A percentile compares a stretch with the other conserved stretches of the same genome.
These are phyloP conservation scores for Pythium aquatile DNA, from an alignment of 352 stramenopile species.

Conservation along the genomic window DNA sequence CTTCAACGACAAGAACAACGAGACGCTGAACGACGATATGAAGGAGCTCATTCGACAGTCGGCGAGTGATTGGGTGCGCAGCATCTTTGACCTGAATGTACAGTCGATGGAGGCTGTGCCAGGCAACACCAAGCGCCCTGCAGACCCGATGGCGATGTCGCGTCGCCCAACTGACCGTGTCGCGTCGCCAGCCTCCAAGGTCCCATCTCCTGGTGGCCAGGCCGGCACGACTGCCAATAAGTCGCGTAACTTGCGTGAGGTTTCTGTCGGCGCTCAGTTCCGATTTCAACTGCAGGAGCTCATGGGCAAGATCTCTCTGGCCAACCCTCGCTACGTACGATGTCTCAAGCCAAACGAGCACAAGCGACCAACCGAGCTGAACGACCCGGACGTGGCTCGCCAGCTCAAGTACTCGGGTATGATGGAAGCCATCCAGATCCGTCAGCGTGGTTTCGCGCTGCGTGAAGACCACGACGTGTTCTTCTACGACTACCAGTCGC, in stretches of 20 bases:
- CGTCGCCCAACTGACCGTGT: constrained; percentile 56
- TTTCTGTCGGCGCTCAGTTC: constrained; percentile 88
- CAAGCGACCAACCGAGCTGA: constrained; percentile 75
- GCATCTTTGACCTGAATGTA: constrained; percentile 85
- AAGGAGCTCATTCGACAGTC: constrained; percentile 91
- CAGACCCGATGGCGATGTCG: constrained; percentile 56
- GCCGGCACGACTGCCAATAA: constrained; percentile 54
- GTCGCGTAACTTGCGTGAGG: constrained; percentile 80
- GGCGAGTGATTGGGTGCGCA: constrained; percentile 75
- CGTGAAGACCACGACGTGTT: constrained; percentile 90
- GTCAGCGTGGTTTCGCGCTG: constrained; percentile 83
- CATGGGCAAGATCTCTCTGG: constrained; percentile 88
- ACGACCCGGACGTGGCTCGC: constrained; percentile 79
- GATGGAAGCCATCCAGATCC: constrained; percentile 91
- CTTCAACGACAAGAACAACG: constrained; percentile 99
- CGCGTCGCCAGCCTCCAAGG: constrained; percentile 28
- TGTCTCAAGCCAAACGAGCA: constrained; percentile 90
- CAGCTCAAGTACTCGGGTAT: constrained; percentile 91
- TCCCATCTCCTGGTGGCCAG: constrained; percentile 22
- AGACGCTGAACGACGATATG: constrained; percentile 95
- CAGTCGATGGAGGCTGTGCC: constrained; percentile 84
- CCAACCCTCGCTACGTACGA: constrained; percentile 86
- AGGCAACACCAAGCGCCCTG: constrained; percentile 63
- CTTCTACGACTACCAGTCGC: constrained; percentile 89
- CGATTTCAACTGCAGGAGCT: constrained; percentile 87